These are phyloP conservation scores for Hypoxylon sp. DNA, from an alignment of 2,329 filamentous ascomycete species.

Conservation along the genomic window DNA sequence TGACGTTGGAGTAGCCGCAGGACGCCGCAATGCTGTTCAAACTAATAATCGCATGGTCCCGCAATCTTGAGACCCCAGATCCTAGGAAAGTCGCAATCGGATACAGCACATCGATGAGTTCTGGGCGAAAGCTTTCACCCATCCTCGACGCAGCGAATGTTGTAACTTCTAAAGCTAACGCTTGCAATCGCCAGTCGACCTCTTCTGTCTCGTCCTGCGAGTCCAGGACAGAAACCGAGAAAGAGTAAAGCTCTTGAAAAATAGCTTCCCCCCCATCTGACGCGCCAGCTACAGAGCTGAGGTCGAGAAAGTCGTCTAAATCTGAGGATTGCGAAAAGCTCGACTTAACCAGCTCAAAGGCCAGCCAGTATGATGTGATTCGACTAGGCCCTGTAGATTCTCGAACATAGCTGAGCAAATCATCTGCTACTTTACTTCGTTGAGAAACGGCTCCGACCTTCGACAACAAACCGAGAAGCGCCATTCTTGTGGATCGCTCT, in stretches of 20 bases:
- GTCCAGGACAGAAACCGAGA: slow-evolving; percentile 74
- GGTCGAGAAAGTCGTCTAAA: slow-evolving; percentile 77
- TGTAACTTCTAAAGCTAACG: slow-evolving; percentile 84
- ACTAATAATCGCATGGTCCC: slow-evolving; percentile 85
- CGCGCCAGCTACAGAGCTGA: slow-evolving; percentile 59
- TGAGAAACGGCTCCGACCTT: slow-evolving; percentile 71
- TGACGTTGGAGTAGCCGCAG: slow-evolving; percentile 82
- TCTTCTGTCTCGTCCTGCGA: slow-evolving; percentile 65
- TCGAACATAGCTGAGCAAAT: slow-evolving; percentile 75
- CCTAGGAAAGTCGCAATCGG: slow-evolving; percentile 91
- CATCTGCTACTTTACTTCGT: slow-evolving; percentile 72
- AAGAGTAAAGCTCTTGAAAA: slow-evolving; percentile 77
- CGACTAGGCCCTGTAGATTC: slow-evolving; percentile 71
- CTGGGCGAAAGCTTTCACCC: slow-evolving; percentile 79
- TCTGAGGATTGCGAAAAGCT: slow-evolving; percentile 66
- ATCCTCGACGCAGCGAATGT: slow-evolving; percentile 81
- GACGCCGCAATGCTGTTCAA: slow-evolving; percentile 83
- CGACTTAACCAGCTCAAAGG: slow-evolving; percentile 78
- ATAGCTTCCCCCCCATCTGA: slow-evolving; percentile 63
- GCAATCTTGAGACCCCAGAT: slow-evolving; percentile 76
- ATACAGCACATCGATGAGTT: slow-evolving; percentile 92
- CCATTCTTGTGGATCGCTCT: slow-evolving; percentile 72
- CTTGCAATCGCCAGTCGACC: slow-evolving; percentile 79
- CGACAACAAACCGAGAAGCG: slow-evolving; percentile 71
- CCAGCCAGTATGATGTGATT: slow-evolving; percentile 84